Conservation (phyloP, 2,329 filamentous ascomycete species). For the Aspergillus piperis region DNA sequence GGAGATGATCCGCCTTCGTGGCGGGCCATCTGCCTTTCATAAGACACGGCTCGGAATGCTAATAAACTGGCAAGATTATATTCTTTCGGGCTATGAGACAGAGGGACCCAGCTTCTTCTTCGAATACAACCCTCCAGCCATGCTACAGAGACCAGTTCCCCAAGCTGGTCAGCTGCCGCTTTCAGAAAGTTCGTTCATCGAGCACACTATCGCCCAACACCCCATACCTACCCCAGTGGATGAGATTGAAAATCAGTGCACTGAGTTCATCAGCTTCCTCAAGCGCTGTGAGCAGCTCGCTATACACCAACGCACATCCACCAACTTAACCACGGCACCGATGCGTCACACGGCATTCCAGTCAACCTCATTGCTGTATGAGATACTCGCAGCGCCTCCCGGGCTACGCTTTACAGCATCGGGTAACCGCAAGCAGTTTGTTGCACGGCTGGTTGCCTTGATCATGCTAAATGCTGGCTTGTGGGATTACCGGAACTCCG, state of each 20-base stretch:
- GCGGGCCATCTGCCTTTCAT: conserved; percentile 39
- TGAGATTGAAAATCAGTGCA: conserved; percentile 39
- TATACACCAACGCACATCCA: conserved; percentile 27
- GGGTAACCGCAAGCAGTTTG: conserved; percentile 42
- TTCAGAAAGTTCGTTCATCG: background rate
- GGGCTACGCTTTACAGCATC: conserved; percentile 36
- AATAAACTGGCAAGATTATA: conserved; percentile 47
- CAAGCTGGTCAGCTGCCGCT: background rate
- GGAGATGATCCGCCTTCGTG: conserved; percentile 41
- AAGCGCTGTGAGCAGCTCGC: conserved; percentile 41
- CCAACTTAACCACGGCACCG: conserved; percentile 17
- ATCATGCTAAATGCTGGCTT: conserved; percentile 43
- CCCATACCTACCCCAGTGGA: conserved; percentile 23
- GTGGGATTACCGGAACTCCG: conserved; percentile 43
- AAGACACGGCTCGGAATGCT: conserved; percentile 43
- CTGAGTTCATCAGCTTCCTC: conserved; percentile 42
- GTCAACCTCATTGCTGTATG: conserved; percentile 32
- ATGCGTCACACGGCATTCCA: conserved; percentile 33
- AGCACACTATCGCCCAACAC: background rate
- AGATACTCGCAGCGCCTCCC: conserved; percentile 36
- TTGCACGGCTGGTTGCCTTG: conserved; percentile 37
- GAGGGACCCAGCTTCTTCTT: conserved; percentile 39
- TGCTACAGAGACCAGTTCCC: background rate
- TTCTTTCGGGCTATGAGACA: conserved; percentile 42
- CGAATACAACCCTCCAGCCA: conserved; percentile 24